These are phyloP conservation scores for Petrea volubilis DNA, from an alignment of 257 asterid genomes.

Conservation along the genomic window DNA sequence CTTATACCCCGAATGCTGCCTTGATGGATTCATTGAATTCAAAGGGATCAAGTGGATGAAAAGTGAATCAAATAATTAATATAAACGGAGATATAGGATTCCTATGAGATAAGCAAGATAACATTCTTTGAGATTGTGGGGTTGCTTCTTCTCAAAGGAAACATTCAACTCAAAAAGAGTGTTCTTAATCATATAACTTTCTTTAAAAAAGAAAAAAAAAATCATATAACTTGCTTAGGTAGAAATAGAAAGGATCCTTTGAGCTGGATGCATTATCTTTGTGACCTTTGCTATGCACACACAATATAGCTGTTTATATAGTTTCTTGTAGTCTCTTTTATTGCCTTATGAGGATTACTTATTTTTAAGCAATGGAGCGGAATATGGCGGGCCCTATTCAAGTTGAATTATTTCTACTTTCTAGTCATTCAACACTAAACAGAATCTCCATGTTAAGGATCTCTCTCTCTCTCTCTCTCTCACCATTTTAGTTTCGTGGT, in stretches of 20 bases:
- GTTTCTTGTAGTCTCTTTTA: neutral
- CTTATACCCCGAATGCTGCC: too few species aligned
- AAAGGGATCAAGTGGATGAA: neutral
- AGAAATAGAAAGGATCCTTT: constrained; percentile 22
- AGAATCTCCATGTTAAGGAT: constrained; percentile 36
- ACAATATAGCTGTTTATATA: neutral
- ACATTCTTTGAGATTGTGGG: neutral
- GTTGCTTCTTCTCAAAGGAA: constrained; percentile 20
- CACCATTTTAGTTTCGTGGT: constrained; percentile 6
- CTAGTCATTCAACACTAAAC: constrained; percentile 55
- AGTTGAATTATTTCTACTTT: constrained; percentile 50
- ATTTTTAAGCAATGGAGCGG: constrained; percentile 3
- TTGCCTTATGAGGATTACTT: constrained; percentile 15
- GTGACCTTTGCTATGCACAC: neutral
- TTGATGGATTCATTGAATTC: neutral
- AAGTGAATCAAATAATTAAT: neutral
- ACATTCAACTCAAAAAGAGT: constrained; percentile 16
- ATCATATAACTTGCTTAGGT: constrained; percentile 8
- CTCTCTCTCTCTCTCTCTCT: neutral
- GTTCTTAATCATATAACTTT: neutral
- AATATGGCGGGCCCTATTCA: constrained; percentile 29
- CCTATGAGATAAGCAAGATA: neutral
- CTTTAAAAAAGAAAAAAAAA: too few species aligned
- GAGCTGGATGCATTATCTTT: constrained; percentile 24
- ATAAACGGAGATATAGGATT: neutral